Base-by-base conservation (phyloP, 305 asterid species). In the Striga hermonthica region DNA sequence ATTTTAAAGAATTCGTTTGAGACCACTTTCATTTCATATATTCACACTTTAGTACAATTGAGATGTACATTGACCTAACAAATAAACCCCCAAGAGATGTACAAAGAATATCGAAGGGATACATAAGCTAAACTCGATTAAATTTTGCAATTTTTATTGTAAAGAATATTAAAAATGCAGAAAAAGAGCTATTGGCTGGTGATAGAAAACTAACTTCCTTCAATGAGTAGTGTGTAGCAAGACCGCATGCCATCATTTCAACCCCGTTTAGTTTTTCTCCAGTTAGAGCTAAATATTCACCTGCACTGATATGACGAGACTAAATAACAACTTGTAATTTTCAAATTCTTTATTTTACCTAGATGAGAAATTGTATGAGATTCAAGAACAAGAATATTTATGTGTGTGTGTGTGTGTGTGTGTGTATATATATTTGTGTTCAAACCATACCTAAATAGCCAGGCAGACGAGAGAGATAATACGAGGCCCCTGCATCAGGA, bases 401-500 rank as follows among this genome's bases (percentile, higher is more conserved):
- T 22, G 31, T n/a, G n/a, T n/a, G n/a, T n/a, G n/a, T n/a, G n/a
- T n/a, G n/a, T n/a, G n/a, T n/a, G n/a, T n/a, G n/a, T n/a, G n/a
- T n/a, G n/a, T n/a, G n/a, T n/a, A n/a, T n/a, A n/a, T n/a, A n/a
- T n/a, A n/a, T n/a, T 9, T 69, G 28, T 47, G 9, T 44, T 75
- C 65, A 12, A 10, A 49, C 9, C 45, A 63, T 80, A 88, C 99
- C 99, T 88, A 94, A 77, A 80, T 94, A 86, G 64, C 99, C 99
- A 66, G 98, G 99, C 61, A 94, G 96, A 54, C 91, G 98, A 73
- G 99, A 89, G 71, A 94, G 97, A 83, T 83, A 88, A 81, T 88
- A 90, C 13, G 99, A 94, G 70, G 96, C 93, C 65, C 99, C 99
- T 67, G 91, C 86, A 90, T 90, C 99, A 60, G 99, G 98, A 86